A percentile compares a stretch with the other conserved stretches of the same genome.
Evolutionary conservation across 2,329 filamentous ascomycete species (phyloP).

Genomic region (Penicillium polonicum): DNA sequence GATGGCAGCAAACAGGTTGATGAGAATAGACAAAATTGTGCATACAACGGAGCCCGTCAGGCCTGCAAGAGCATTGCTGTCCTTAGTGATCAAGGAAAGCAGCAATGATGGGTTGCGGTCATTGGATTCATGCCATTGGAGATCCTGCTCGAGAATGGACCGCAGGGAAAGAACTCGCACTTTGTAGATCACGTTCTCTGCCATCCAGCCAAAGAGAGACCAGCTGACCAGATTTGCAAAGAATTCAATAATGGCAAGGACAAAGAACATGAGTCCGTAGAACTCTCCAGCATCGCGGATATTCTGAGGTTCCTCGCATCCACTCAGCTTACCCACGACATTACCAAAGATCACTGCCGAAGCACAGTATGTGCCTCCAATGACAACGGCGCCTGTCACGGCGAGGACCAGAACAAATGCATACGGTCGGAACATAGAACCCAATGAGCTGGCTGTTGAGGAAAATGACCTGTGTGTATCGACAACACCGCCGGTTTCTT

Average conservation of each 20-base stretch:
- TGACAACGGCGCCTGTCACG: conserved; percentile 54
- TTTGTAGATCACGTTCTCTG: conserved; percentile 64
- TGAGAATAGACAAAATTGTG: conserved; percentile 65
- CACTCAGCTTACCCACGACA: conserved; percentile 56
- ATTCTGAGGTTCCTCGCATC: conserved; percentile 50
- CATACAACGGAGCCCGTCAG: conserved; percentile 70
- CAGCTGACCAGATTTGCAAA: conserved; percentile 62
- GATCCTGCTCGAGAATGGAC: conserved; percentile 62
- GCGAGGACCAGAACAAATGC: neutral
- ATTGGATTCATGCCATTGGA: conserved; percentile 68
- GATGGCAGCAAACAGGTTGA: conserved; percentile 68
- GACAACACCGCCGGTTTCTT: neutral
- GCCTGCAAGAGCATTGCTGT: conserved; percentile 66
- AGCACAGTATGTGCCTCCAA: conserved; percentile 58
- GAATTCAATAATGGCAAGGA: conserved; percentile 60
- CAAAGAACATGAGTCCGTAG: conserved; percentile 60
- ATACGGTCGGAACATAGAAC: conserved; percentile 12
- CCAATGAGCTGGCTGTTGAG: conserved; percentile 46
- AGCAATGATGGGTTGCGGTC: conserved; percentile 60
- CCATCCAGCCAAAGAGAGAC: conserved; percentile 56
- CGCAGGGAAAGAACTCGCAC: conserved; percentile 64
- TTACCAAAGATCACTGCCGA: conserved; percentile 61
- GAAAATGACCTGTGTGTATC: neutral
- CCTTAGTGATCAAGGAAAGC: conserved; percentile 66
- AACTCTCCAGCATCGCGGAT: conserved; percentile 54